phyloP scores from a whole-genome alignment of 192 early-diverging fungal genomes.

The Backusella morwellensis region DNA sequence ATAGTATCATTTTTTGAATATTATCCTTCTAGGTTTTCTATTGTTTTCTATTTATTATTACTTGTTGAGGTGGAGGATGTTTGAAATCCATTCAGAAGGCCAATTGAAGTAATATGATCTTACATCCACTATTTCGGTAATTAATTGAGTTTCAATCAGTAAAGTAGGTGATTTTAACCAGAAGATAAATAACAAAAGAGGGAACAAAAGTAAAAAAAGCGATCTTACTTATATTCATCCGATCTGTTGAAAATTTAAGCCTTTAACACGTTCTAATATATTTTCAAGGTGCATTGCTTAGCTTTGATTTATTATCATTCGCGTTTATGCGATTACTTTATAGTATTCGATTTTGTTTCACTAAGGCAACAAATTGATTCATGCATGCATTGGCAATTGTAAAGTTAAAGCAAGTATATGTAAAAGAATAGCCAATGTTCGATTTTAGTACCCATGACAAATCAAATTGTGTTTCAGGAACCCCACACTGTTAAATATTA shows the following conservation, averaged over 20 bases:
- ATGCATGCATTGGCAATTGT: background rate
- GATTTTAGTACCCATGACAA: background rate
- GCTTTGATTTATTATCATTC: background rate
- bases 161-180: background rate
- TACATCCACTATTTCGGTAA: background rate
- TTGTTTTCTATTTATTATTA: background rate
- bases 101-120: background rate
- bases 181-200: background rate
- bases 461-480: conserved; percentile 3
- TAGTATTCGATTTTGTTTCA: background rate
- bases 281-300: background rate
- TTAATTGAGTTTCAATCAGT: background rate
- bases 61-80: background rate
- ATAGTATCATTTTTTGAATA: background rate
- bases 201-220: background rate
- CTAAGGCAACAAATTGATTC: background rate
- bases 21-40: background rate
- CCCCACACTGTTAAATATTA: background rate
- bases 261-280: background rate
- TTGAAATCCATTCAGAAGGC: background rate
- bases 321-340: background rate
- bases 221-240: background rate
- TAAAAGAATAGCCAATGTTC: background rate
- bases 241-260: background rate
- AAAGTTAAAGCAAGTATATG: background rate